Percentiles rank a stretch among this genome's conserved stretches.
phyloP scores from a whole-genome alignment of 2,329 filamentous ascomycete genomes.

The Fusarium sp. region DNA sequence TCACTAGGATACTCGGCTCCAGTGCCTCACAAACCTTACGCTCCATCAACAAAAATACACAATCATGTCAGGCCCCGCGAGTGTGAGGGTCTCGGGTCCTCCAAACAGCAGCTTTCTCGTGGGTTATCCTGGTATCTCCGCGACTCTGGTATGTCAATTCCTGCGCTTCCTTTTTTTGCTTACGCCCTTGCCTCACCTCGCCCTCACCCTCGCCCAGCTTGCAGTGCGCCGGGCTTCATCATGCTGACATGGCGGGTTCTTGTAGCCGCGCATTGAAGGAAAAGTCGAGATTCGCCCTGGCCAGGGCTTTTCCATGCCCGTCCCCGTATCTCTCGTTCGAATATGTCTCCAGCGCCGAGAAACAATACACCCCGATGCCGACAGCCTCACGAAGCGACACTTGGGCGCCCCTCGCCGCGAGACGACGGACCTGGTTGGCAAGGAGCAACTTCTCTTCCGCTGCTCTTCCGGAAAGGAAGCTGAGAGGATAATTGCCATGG shows the following conservation, averaged over 20 bases:
- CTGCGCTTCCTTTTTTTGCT: conserved; percentile 24
- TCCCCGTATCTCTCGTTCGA: conserved; percentile 91
- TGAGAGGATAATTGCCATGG: conserved; percentile 94
- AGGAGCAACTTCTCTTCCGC: conserved; percentile 92
- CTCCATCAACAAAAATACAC: conserved; percentile 31
- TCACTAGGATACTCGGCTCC: conserved; percentile 24
- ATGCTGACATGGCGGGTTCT: conserved; percentile 36
- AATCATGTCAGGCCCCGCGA: conserved; percentile 53
- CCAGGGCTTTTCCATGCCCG: conserved; percentile 86
- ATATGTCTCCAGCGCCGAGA: conserved; percentile 94
- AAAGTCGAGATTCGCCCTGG: conserved; percentile 96
- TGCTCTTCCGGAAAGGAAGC: conserved; percentile 86
- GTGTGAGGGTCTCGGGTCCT: conserved; percentile 94
- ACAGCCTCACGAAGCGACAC: conserved; percentile 93
- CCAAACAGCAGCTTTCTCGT: conserved; percentile 97
- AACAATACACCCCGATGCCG: conserved; percentile 95
- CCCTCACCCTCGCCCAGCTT: conserved; percentile 6
- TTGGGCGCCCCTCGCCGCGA: conserved; percentile 91
- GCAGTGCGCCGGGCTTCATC: conserved; percentile 24
- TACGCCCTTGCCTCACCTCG: conserved; percentile 16
- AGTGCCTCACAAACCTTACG: conserved; percentile 30
- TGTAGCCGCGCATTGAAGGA: conserved; percentile 93
- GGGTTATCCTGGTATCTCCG: conserved; percentile 97
- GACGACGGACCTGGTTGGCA: conserved; percentile 91
- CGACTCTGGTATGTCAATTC: conserved; percentile 82